A percentile compares a stretch with the other conserved stretches of the same genome.
These are phyloP conservation scores for Orobanche coerulescens DNA, from an alignment of 257 asterid genomes.

Conservation along the genomic window DNA sequence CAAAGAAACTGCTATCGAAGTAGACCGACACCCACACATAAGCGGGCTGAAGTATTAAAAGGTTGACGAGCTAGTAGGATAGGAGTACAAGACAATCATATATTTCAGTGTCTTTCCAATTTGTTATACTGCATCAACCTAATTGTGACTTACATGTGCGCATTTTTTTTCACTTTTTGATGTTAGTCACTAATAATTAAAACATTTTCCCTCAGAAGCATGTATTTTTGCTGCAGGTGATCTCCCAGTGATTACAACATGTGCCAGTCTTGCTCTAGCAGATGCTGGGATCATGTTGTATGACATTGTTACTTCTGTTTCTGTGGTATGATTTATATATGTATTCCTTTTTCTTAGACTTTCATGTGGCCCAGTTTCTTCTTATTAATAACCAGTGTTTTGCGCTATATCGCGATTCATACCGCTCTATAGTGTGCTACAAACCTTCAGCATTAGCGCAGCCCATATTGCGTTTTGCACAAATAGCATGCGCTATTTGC, in stretches of 20 bases:
- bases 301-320: conserved; percentile 82
- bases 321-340: conserved; percentile 60
- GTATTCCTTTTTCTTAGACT: conserved; percentile 1
- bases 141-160: no score
- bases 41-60: neutral
- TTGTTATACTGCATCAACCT: no score
- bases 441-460: no score
- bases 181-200: neutral
- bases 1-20: neutral
- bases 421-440: no score
- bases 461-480: no score
- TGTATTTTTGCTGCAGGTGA: conserved; percentile 50
- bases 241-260: conserved; percentile 82
- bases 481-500: no score
- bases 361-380: conserved; percentile 10
- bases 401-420: no score
- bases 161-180: no score
- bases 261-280: conserved; percentile 96
- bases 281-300: conserved; percentile 96
- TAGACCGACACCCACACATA: neutral
- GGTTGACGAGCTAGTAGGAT: neutral
- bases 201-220: neutral
- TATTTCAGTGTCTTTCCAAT: no score
- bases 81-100: neutral
- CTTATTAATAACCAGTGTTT: neutral